phyloP scores from a whole-genome alignment of 768 basidiomycete species.

The Auriscalpium microsporum region DNA sequence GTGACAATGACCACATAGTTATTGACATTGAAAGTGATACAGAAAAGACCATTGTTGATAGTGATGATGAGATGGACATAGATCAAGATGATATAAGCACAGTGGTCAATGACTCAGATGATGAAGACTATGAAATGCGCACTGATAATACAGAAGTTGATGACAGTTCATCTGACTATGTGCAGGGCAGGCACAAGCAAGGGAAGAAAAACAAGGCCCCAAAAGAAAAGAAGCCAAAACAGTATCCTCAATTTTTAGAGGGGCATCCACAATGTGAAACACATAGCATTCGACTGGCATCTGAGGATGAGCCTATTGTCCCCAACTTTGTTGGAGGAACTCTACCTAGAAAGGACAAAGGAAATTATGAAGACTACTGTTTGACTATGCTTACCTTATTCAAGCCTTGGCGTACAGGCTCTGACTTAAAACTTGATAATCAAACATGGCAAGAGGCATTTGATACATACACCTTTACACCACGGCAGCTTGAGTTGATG shows the following conservation, averaged over 20 bases:
- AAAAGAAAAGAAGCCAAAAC: background rate
- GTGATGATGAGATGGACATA: too few relatives aligned
- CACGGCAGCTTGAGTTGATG: conserved; percentile 16
- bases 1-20: too few relatives aligned
- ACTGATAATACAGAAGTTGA: background rate
- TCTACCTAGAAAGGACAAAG: conserved; percentile 22
- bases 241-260: conserved; percentile 6
- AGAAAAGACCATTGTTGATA: too few relatives aligned
- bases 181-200: background rate
- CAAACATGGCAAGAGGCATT: conserved; percentile 20
- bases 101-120: background rate
- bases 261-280: conserved; percentile 19
- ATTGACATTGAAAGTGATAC: too few relatives aligned
- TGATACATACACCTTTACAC: conserved; percentile 11
- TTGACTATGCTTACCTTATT: conserved; percentile 12
- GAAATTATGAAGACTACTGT: conserved; percentile 14
- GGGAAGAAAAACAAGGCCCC: too few relatives aligned
- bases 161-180: background rate
- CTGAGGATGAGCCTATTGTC: conserved; percentile 4
- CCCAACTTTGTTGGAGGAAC: conserved; percentile 24
- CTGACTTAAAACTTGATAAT: conserved; percentile 3
- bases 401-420: conserved; percentile 3
- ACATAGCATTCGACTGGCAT: conserved; percentile 14
- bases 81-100: background rate
- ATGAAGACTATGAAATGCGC: background rate